phyloP scores from a whole-genome alignment of 2,329 filamentous ascomycete genomes.

The Parascedosporium putredinis region DNA sequence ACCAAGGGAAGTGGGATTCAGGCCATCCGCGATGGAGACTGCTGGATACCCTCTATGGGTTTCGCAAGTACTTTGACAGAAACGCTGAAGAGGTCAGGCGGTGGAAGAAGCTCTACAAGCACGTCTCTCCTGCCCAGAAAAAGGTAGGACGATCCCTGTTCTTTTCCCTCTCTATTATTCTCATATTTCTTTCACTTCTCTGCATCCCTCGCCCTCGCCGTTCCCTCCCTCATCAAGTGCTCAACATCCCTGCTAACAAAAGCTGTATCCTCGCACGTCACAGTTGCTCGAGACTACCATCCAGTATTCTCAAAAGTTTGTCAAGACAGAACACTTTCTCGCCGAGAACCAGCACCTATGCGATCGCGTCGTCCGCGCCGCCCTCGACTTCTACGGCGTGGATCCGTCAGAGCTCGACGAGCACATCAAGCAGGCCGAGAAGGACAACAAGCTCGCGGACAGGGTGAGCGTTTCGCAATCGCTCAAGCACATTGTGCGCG shows the following conservation, averaged over 20 bases:
- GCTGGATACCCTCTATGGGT: constrained; percentile 28
- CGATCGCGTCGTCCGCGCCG: constrained; percentile 31
- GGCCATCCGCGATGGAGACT: constrained; percentile 29
- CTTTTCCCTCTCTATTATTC: neutral
- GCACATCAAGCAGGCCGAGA: constrained; percentile 27
- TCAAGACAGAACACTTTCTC: constrained; percentile 30
- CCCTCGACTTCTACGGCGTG: constrained; percentile 36
- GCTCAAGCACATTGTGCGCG: constrained; percentile 46
- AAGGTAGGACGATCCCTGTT: constrained; percentile 11
- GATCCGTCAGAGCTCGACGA: constrained; percentile 30
- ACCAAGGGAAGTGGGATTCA: constrained; percentile 21
- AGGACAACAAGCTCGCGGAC: constrained; percentile 29
- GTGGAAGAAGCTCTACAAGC: constrained; percentile 24
- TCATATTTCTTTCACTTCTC: too few relatives aligned
- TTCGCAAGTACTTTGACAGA: constrained; percentile 21
- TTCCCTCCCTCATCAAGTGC: too few relatives aligned
- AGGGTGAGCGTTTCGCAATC: constrained; percentile 39
- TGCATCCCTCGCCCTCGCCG: too few relatives aligned
- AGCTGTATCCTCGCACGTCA: neutral
- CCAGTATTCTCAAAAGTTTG: constrained; percentile 45
- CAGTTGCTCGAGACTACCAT: constrained; percentile 44
- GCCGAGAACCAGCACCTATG: constrained; percentile 34
- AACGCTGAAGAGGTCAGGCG: constrained; percentile 26
- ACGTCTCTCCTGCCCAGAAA: constrained; percentile 24
- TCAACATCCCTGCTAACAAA: neutral